Base-by-base conservation (phyloP, 2,329 filamentous ascomycete species). In the Didymella lethalis region DNA sequence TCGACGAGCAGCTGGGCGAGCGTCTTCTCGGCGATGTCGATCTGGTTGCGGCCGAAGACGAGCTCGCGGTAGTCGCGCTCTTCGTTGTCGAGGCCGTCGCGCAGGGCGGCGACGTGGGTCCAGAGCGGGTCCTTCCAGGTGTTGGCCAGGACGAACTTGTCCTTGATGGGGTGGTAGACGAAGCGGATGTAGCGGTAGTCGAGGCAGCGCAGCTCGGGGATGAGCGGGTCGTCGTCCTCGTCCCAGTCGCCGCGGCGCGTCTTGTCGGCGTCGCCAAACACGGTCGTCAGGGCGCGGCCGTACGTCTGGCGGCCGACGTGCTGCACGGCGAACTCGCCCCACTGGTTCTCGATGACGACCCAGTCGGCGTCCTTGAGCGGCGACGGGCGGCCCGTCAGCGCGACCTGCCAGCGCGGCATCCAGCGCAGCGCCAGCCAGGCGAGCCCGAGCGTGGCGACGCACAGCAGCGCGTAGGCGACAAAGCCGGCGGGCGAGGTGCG, bases 341-440 rank as follows among this genome's bases (percentile, higher is more conserved):
- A 98, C 84, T 98, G 93, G 71, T 99, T 97, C 84, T 97, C 95
- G 64, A 98, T 86, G 28, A 96, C 93, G 43, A 97, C 89, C 95
- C 96, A 99, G 59, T 91, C 84, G 70, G 92, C 95, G 54, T 90
- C 86, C 53, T 85, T 84, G 29, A 99, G 81, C 2, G 91, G 82
- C 16, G 86, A 86, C 5, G 88, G 80, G 52, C 81, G 85, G 28
- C 95, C 95, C 40, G 91, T 82, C 41, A 98, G 75, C 48, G 84
- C 85, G 48, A 98, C 88, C 68, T 91, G 88, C 92, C 92, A 96
- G 58, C 88, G 86, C 5, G 95, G 96, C 52, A 98, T 77, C 95
- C 95, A 99, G 62, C 93, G 86, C 56, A 98, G 85, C 5, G 98
- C 70, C 14, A 99, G 85, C 80, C 91, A 99, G 4, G 86, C 92